phyloP scores from a whole-genome alignment of 495 filamentous ascomycete genomes.

The Aspergillus saccharolyticus region DNA sequence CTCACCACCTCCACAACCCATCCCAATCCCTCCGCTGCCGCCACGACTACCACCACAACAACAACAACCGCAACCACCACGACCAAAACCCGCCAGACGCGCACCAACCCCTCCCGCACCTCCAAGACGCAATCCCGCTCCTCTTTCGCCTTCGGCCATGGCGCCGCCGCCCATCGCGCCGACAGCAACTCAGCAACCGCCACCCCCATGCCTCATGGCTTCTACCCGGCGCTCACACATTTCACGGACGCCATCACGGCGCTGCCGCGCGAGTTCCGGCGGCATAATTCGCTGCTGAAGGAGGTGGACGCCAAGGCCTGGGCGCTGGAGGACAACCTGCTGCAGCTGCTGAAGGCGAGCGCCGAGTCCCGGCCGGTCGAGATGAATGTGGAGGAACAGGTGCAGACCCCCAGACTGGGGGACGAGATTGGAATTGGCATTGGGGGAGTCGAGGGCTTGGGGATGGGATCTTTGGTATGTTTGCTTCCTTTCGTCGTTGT shows the following conservation, averaged over 20 bases:
- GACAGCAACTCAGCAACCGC: slow-evolving; percentile 27
- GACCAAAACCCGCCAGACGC: slow-evolving; percentile 46
- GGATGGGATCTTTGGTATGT: no score
- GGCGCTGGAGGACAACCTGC: slow-evolving; percentile 55
- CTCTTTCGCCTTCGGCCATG: slow-evolving; percentile 41
- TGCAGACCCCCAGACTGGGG: no score
- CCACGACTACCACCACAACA: background rate
- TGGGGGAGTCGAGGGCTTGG: no score
- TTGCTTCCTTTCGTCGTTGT: no score
- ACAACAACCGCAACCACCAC: background rate
- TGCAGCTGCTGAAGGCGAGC: slow-evolving; percentile 62
- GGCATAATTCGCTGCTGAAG: slow-evolving; percentile 90
- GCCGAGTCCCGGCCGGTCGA: slow-evolving; percentile 51
- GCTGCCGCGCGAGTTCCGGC: slow-evolving; percentile 87
- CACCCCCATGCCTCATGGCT: slow-evolving; percentile 47
- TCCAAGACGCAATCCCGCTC: slow-evolving; percentile 52
- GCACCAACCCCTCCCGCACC: slow-evolving; percentile 56
- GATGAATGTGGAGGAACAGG: no score
- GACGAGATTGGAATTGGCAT: no score
- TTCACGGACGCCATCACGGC: slow-evolving; percentile 92
- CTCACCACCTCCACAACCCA: background rate
- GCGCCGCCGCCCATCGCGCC: slow-evolving; percentile 13
- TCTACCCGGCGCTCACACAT: slow-evolving; percentile 90
- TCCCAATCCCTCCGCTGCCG: background rate
- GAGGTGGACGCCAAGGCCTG: slow-evolving; percentile 91